A percentile compares a stretch with the other conserved stretches of the same genome.
These are phyloP conservation scores for Parmales sp. DNA, from an alignment of 108 stramenopile genomes.

Conservation along the genomic window DNA sequence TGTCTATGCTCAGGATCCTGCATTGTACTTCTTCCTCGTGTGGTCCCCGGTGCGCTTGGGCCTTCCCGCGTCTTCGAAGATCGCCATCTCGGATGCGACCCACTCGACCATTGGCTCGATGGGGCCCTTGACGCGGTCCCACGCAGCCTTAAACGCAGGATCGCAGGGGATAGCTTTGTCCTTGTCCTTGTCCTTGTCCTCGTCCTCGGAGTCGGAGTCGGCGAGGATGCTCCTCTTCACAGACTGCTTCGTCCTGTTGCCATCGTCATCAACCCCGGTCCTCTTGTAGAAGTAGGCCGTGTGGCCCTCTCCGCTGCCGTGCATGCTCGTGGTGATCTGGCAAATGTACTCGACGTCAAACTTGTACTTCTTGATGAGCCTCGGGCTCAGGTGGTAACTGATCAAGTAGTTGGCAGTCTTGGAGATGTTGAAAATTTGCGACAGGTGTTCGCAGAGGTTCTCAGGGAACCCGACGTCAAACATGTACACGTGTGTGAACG, in stretches of 20 bases:
- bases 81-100: slow-evolving; percentile 25
- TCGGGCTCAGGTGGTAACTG: slow-evolving; percentile 60
- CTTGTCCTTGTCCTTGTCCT: slow-evolving; percentile 3
- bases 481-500: slow-evolving; percentile 97
- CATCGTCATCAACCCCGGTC: not conserved
- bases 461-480: slow-evolving; percentile 89
- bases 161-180: slow-evolving; percentile 37
- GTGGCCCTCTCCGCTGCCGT: slow-evolving; percentile 71
- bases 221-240: not conserved
- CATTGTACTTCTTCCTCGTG: not conserved
- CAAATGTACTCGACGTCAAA: slow-evolving; percentile 64
- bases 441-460: slow-evolving; percentile 43
- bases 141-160: slow-evolving; percentile 46
- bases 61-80: not conserved
- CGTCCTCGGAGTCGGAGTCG: not conserved
- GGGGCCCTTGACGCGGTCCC: slow-evolving; percentile 33
- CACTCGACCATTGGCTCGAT: slow-evolving; percentile 26
- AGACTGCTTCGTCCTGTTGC: not conserved
- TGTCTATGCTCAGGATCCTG: not conserved
- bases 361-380: slow-evolving; percentile 55
- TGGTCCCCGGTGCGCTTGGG: not conserved
- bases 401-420: slow-evolving; percentile 50
- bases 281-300: slow-evolving; percentile 68
- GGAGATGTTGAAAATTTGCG: slow-evolving; percentile 61
- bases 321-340: slow-evolving; percentile 64